phyloP scores from a whole-genome alignment of 805 yeast species.

The Myxozyma neglecta region DNA sequence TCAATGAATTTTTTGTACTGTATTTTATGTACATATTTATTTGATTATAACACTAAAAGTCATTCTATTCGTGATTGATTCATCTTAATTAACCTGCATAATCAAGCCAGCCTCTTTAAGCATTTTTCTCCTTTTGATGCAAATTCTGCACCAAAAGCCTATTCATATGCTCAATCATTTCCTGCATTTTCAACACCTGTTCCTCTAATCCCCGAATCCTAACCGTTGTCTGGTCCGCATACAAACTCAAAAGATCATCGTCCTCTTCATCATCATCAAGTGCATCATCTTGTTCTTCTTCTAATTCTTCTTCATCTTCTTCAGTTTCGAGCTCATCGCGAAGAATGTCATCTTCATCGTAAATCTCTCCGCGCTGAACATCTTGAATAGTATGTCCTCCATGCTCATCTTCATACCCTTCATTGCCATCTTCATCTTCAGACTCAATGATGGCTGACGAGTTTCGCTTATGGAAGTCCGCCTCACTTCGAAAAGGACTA shows the following conservation, averaged over 20 bases:
- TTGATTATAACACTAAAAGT: too few relatives aligned
- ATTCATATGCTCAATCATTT: constrained; percentile 25
- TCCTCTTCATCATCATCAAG: constrained; percentile 28
- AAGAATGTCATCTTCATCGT: neutral
- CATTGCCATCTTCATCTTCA: constrained; percentile 6
- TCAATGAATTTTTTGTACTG: too few relatives aligned
- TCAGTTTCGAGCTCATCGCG: neutral
- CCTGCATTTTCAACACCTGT: constrained; percentile 27
- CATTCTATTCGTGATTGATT: too few relatives aligned
- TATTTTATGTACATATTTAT: too few relatives aligned
- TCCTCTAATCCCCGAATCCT: constrained; percentile 28
- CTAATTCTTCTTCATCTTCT: constrained; percentile 10
- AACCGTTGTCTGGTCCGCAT: constrained; percentile 27
- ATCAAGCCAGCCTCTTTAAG: neutral
- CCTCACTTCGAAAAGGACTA: neutral
- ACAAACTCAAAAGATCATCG: constrained; percentile 23
- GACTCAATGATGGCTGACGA: neutral
- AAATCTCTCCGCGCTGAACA: neutral
- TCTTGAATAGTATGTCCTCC: neutral
- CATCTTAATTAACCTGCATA: neutral
- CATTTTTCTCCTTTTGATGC: neutral
- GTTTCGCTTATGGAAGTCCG: neutral
- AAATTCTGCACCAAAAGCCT: constrained; percentile 14
- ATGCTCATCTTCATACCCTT: neutral
- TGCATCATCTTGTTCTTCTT: constrained; percentile 14